Evolutionary conservation across 2,329 filamentous ascomycete genomes (phyloP).

Genomic region (Cladosporium phlei): DNA sequence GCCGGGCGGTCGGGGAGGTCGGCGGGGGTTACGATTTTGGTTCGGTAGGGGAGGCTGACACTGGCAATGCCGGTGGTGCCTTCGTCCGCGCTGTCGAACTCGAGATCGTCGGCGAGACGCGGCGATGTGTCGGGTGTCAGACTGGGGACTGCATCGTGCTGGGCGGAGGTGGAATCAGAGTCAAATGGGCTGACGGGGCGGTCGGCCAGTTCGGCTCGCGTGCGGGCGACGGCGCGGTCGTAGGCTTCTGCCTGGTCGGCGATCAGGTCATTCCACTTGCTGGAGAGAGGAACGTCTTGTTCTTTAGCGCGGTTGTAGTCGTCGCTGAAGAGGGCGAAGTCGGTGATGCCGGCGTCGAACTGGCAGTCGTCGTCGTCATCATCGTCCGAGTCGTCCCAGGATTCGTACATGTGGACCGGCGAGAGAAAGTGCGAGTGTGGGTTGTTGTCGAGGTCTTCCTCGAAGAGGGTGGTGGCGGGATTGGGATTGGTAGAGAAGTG

Average conservation of each 20-base stretch:
- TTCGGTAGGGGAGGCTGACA: background rate
- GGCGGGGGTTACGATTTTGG: background rate
- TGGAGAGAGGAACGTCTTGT: constrained; percentile 19
- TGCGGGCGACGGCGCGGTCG: constrained; percentile 21
- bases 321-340: constrained; percentile 30
- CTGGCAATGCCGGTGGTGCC: too few relatives aligned
- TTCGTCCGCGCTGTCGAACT: constrained; percentile 18
- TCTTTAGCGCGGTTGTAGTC: constrained; percentile 26
- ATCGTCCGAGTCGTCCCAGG: constrained; percentile 26
- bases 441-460: constrained; percentile 28
- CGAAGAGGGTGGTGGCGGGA: constrained; percentile 12
- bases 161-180: background rate
- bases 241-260: constrained; percentile 22
- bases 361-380: constrained; percentile 24
- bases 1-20: background rate
- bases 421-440: constrained; percentile 30
- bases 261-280: constrained; percentile 25
- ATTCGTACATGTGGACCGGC: constrained; percentile 28
- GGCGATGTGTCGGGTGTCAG: constrained; percentile 32
- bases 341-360: constrained; percentile 30
- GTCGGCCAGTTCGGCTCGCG: background rate
- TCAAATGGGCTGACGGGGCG: background rate
- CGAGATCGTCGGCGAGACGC: constrained; percentile 26
- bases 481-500: constrained; percentile 8
- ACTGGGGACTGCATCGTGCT: constrained; percentile 21